Evolutionary conservation across 805 yeast species (phyloP).

Genomic region (Myxozyma vanderwaltii): DNA sequence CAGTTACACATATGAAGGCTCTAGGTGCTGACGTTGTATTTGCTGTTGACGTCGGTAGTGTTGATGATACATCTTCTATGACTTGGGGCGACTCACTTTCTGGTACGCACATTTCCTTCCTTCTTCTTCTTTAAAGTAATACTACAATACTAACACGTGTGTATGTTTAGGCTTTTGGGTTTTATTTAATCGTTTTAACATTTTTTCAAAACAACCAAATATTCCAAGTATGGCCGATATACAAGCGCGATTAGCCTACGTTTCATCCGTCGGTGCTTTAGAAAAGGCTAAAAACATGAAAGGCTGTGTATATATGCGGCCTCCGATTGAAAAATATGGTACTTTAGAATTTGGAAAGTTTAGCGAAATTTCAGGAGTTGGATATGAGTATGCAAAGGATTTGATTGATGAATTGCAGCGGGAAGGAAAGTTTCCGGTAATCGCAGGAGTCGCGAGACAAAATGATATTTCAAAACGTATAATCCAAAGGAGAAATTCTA

Average conservation of each 20-base stretch:
- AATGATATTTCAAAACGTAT: slow-evolving; percentile 5
- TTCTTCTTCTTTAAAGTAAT: too few relatives aligned
- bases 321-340: slow-evolving; percentile 90
- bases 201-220: slow-evolving; percentile 82
- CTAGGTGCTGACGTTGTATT: slow-evolving; percentile 79
- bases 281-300: slow-evolving; percentile 82
- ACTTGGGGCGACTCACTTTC: slow-evolving; percentile 88
- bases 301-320: slow-evolving; percentile 85
- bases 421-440: slow-evolving; percentile 58
- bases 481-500: slow-evolving; percentile 30
- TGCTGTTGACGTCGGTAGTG: slow-evolving; percentile 96
- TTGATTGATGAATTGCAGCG: slow-evolving; percentile 56
- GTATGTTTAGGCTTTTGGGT: slow-evolving; percentile 74
- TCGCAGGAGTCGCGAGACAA: slow-evolving; percentile 52
- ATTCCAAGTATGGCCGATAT: slow-evolving; percentile 95
- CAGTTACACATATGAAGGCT: slow-evolving; percentile 86
- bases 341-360: slow-evolving; percentile 91
- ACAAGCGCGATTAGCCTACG: slow-evolving; percentile 90
- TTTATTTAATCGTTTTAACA: slow-evolving; percentile 80
- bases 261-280: slow-evolving; percentile 89
- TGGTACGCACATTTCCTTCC: slow-evolving; percentile 20
- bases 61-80: slow-evolving; percentile 88
- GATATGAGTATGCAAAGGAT: slow-evolving; percentile 63
- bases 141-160: background rate
- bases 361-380: slow-evolving; percentile 75